Percentiles rank a stretch among this genome's conserved stretches.
phyloP scores from a whole-genome alignment of 345 rosid species.

The Citrus unshiu region DNA sequence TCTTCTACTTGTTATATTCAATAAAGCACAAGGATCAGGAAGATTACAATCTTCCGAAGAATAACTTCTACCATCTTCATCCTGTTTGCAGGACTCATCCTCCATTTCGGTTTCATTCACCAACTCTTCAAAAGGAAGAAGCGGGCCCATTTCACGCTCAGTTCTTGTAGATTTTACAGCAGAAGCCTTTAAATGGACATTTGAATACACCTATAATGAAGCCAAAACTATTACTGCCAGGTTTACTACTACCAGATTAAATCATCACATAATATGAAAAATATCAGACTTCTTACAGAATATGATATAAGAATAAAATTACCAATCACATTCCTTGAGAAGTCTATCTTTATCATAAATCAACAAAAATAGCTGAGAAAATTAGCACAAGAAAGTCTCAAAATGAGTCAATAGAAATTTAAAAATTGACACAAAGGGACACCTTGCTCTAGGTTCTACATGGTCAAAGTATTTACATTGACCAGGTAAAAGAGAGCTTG shows the following conservation, averaged over 20 bases:
- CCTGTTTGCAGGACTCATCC: constrained; percentile 32
- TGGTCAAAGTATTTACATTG: neutral
- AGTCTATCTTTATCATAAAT: neutral
- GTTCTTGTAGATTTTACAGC: constrained; percentile 38
- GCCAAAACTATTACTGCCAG: neutral
- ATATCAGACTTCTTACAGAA: neutral
- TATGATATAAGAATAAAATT: neutral
- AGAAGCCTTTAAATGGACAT: constrained; percentile 45
- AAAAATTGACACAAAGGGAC: neutral
- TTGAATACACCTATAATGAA: constrained; percentile 41
- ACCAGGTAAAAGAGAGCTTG: neutral
- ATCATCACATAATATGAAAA: neutral
- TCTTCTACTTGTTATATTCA: constrained; percentile 80
- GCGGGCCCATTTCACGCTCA: constrained; percentile 51
- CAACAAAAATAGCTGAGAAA: neutral
- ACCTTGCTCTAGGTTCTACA: neutral
- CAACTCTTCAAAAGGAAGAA: constrained; percentile 71
- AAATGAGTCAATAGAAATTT: neutral
- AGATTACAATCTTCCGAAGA: constrained; percentile 39
- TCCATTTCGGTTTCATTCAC: constrained; percentile 35
- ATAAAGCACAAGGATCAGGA: constrained; percentile 71
- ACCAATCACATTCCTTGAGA: neutral
- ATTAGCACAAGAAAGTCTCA: neutral
- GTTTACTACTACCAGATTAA: neutral
- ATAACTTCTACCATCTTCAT: constrained; percentile 32